Conservation (phyloP, 2,329 filamentous ascomycete species). For the Aspergillus fumigatus region DNA sequence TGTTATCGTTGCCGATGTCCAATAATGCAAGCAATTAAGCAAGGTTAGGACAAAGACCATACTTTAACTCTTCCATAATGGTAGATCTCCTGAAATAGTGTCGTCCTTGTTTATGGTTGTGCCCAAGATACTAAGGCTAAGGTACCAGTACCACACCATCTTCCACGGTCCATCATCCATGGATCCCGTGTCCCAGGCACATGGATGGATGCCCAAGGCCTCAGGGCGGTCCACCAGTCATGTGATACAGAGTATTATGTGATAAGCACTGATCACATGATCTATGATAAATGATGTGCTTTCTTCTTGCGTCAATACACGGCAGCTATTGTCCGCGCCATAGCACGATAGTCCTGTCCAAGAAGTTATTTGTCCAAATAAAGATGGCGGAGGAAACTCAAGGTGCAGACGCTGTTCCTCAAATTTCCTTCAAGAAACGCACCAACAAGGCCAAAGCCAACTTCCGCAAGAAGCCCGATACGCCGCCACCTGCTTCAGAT, state of each 20-base stretch:
- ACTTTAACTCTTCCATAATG: neutral
- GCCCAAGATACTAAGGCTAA: too few relatives aligned
- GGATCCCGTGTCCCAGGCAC: neutral
- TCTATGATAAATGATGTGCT: neutral
- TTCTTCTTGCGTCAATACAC: neutral
- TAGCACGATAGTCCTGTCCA: neutral
- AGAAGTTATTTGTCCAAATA: neutral
- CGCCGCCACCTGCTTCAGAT: conserved; percentile 63
- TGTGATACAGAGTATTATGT: neutral
- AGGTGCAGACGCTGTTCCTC: conserved; percentile 21
- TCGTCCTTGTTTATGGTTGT: neutral
- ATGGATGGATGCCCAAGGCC: neutral
- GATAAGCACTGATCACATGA: neutral
- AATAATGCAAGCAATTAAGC: neutral
- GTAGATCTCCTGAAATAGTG: neutral
- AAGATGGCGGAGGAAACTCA: conserved; percentile 29
- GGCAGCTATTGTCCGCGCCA: neutral
- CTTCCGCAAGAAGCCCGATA: conserved; percentile 73
- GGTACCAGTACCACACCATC: too few relatives aligned
- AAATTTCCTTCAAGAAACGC: conserved; percentile 73
- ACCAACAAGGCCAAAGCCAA: conserved; percentile 70
- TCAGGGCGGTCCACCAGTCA: neutral
- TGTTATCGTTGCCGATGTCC: neutral
- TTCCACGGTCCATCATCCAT: neutral
- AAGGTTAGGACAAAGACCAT: neutral